Conservation (phyloP, 1,284 basidiomycete genomes). For the Amylostereum chailletii region DNA sequence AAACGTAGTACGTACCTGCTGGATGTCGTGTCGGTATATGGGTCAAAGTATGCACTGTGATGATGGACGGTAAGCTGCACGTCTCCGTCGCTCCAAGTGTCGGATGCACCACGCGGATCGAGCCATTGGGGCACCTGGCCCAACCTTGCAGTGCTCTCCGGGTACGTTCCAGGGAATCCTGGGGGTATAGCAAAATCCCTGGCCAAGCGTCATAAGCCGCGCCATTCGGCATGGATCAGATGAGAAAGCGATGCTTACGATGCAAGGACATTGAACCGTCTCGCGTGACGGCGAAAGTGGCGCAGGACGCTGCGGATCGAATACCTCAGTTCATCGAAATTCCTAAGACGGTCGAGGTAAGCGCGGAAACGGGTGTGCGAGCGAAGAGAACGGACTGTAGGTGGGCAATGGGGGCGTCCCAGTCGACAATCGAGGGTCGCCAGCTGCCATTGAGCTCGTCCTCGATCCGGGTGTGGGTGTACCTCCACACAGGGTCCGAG, state of each 20-base stretch:
- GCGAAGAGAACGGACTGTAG: neutral
- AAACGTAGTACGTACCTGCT: slow-evolving; percentile 15
- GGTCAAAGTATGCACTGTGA: slow-evolving; percentile 19
- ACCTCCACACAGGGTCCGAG: neutral
- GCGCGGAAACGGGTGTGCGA: neutral
- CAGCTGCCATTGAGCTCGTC: neutral
- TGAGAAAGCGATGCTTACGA: neutral
- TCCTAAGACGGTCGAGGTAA: neutral
- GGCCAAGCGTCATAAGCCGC: too few relatives aligned
- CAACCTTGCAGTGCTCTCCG: slow-evolving; percentile 4
- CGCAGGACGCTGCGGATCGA: neutral
- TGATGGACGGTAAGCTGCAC: slow-evolving; percentile 18
- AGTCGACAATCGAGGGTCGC: neutral
- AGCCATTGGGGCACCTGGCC: slow-evolving; percentile 19
- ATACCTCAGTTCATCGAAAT: neutral
- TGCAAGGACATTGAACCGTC: neutral
- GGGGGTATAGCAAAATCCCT: too few relatives aligned
- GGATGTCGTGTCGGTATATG: slow-evolving; percentile 18
- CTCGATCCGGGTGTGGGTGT: neutral
- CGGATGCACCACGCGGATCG: slow-evolving; percentile 6
- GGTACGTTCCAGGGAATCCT: too few relatives aligned
- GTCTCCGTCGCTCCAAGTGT: slow-evolving; percentile 15
- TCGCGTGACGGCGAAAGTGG: neutral
- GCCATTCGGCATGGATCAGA: too few relatives aligned
- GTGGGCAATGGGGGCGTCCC: neutral